Percentiles rank a stretch among this genome's conserved stretches.
phyloP scores from a whole-genome alignment of 495 filamentous ascomycete species.

The Annulohypoxylon stygium region DNA sequence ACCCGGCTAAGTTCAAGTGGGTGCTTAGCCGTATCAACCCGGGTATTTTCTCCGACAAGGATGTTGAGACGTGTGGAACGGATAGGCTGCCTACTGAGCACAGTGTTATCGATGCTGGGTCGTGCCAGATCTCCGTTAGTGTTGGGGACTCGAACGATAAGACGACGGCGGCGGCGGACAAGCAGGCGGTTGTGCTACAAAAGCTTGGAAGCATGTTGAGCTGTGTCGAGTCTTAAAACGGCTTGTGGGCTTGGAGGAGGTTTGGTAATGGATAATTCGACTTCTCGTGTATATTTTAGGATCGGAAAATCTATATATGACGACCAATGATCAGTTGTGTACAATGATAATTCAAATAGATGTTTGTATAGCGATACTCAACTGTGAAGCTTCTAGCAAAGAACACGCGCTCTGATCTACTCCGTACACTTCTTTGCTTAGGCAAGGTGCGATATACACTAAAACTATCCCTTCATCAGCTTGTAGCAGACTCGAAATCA shows the following conservation, averaged over 20 bases:
- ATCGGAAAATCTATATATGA: neutral
- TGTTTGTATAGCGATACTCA: neutral
- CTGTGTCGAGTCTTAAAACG: slow-evolving; percentile 47
- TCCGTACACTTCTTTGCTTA: neutral
- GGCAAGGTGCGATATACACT: no score
- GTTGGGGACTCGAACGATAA: slow-evolving; percentile 71
- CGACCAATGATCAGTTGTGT: neutral
- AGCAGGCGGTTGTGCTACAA: slow-evolving; percentile 68
- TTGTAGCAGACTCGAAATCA: neutral
- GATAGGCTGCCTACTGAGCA: slow-evolving; percentile 70
- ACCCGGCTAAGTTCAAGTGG: slow-evolving; percentile 67
- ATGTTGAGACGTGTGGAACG: slow-evolving; percentile 69
- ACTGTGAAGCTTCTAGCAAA: neutral
- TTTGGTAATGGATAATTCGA: neutral
- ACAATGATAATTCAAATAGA: neutral
- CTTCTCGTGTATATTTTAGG: slow-evolving; percentile 7
- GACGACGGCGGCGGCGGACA: slow-evolving; percentile 65
- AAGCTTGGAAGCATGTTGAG: slow-evolving; percentile 68
- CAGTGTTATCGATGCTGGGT: slow-evolving; percentile 59
- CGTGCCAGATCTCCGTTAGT: slow-evolving; percentile 74
- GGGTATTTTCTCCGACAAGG: slow-evolving; percentile 63
- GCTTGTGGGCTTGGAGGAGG: neutral
- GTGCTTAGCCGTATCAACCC: slow-evolving; percentile 70
- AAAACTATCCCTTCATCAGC: no score
- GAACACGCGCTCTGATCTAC: neutral